A percentile compares a stretch with the other conserved stretches of the same genome.
Conservation (phyloP, 2,329 filamentous ascomycete genomes). For the Cryphonectria naterciae region DNA sequence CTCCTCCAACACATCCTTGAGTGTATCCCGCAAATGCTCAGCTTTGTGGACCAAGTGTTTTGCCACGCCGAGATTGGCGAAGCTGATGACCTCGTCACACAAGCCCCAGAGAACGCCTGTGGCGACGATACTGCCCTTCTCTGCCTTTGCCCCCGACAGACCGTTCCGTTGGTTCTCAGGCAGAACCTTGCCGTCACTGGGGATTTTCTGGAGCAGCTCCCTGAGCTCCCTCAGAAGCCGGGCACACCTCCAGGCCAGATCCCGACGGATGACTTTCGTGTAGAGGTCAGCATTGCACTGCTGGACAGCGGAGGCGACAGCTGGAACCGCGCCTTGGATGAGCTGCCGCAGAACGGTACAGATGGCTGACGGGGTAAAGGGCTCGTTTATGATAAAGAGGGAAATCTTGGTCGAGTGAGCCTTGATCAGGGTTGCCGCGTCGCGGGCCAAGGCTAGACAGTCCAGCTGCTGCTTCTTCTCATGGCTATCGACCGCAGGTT, state of each 20-base stretch:
- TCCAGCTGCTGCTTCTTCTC: slow-evolving; percentile 44
- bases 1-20: slow-evolving; percentile 84
- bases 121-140: slow-evolving; percentile 60
- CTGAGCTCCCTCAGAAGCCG: slow-evolving; percentile 66
- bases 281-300: slow-evolving; percentile 65
- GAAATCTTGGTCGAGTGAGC: slow-evolving; percentile 88
- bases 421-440: slow-evolving; percentile 73
- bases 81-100: slow-evolving; percentile 71
- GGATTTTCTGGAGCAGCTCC: slow-evolving; percentile 63
- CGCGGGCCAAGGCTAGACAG: slow-evolving; percentile 70
- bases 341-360: slow-evolving; percentile 72
- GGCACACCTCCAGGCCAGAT: slow-evolving; percentile 63
- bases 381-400: slow-evolving; percentile 82
- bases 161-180: slow-evolving; percentile 52
- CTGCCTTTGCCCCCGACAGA: slow-evolving; percentile 37
- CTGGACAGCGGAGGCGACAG: slow-evolving; percentile 71
- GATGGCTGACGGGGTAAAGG: slow-evolving; percentile 81
- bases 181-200: slow-evolving; percentile 59
- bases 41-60: slow-evolving; percentile 73
- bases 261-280: slow-evolving; percentile 64
- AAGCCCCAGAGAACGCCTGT: slow-evolving; percentile 84
- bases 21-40: slow-evolving; percentile 72
- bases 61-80: slow-evolving; percentile 69
- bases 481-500: slow-evolving; percentile 24
- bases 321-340: slow-evolving; percentile 73